Evolutionary conservation across 2,329 filamentous ascomycete species (phyloP).

Genomic region (Colletotrichum sp.): DNA sequence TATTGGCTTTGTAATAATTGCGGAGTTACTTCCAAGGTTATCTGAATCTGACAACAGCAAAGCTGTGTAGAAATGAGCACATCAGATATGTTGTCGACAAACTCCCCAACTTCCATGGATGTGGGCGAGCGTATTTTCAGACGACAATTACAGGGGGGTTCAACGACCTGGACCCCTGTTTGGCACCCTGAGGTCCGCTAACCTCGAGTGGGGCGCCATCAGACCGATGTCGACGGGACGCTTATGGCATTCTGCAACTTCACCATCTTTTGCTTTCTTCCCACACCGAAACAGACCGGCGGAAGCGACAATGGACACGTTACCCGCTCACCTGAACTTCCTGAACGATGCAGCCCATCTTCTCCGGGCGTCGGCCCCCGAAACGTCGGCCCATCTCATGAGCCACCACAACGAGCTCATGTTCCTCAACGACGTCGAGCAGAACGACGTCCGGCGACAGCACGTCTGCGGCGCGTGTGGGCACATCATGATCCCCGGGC

Average conservation of each 20-base stretch:
- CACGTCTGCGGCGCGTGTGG: conserved; percentile 66
- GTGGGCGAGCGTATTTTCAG: background rate
- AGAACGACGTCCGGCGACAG: conserved; percentile 55
- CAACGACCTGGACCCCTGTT: background rate
- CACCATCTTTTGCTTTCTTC: background rate
- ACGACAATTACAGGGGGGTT: background rate
- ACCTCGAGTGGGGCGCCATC: background rate
- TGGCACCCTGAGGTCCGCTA: background rate
- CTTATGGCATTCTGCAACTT: background rate
- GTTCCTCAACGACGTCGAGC: conserved; percentile 47
- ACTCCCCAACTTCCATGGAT: background rate
- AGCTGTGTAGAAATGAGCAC: background rate
- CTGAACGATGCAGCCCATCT: conserved; percentile 66
- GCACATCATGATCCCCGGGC: conserved; percentile 61
- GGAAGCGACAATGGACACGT: background rate
- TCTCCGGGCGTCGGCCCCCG: conserved; percentile 55
- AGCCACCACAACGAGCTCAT: conserved; percentile 54
- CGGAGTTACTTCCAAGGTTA: background rate
- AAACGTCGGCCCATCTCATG: conserved; percentile 66
- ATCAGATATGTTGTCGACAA: background rate
- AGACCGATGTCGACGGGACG: background rate
- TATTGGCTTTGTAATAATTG: background rate
- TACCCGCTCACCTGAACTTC: conserved; percentile 37
- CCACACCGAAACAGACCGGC: background rate
- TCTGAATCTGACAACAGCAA: background rate